Evolutionary conservation across 345 rosid genomes (phyloP).

Genomic region (Eucalyptus curtisii): DNA sequence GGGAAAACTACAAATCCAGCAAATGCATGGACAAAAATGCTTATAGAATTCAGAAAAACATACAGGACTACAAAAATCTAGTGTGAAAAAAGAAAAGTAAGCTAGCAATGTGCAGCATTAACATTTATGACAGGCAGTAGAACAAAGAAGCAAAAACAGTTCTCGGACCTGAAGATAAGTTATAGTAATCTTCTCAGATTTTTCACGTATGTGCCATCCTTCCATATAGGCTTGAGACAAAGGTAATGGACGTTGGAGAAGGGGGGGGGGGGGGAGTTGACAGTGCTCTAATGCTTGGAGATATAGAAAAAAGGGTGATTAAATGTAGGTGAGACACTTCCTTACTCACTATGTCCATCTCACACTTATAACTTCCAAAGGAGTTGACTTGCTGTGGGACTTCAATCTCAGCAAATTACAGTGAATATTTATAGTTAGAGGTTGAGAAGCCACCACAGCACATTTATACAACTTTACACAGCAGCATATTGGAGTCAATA

Average conservation of each 20-base stretch:
- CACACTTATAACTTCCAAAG: background rate
- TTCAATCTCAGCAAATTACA: background rate
- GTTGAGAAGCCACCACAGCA: background rate
- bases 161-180: background rate
- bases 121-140: background rate
- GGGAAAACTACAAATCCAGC: background rate
- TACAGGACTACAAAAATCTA: background rate
- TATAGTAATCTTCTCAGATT: background rate
- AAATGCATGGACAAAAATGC: background rate
- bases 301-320: background rate
- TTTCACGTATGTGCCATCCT: background rate
- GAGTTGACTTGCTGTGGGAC: background rate
- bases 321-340: background rate
- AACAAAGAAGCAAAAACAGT: background rate
- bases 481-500: background rate
- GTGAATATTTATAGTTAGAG: background rate
- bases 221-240: background rate
- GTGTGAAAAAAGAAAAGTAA: background rate
- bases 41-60: background rate
- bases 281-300: background rate
- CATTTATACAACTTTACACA: background rate
- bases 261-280: background rate
- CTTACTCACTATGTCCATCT: background rate
- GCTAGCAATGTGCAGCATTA: background rate
- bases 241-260: background rate